phyloP scores from a whole-genome alignment of 495 filamentous ascomycete genomes.

The Xylaria longipes region DNA sequence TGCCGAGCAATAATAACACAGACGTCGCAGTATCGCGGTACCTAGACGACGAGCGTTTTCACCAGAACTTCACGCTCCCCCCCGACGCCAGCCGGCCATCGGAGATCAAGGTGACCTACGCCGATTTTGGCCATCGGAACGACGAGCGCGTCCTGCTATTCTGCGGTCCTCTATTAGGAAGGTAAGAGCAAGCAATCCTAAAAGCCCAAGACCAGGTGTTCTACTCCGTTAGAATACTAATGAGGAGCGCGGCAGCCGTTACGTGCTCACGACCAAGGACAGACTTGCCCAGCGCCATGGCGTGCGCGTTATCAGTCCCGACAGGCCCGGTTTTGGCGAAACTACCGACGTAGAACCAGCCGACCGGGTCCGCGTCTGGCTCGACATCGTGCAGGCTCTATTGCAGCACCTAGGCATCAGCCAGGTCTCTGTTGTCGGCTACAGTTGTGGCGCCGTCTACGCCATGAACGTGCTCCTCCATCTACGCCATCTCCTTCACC shows the following conservation, averaged over 20 bases:
- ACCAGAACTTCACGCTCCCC: slow-evolving; percentile 17
- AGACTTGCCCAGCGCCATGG: slow-evolving; percentile 6
- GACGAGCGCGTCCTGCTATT: slow-evolving; percentile 23
- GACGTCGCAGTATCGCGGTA: background rate
- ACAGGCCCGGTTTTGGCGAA: slow-evolving; percentile 49
- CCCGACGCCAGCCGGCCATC: background rate
- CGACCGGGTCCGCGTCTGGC: slow-evolving; percentile 48
- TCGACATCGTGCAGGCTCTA: slow-evolving; percentile 51
- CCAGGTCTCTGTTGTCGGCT: slow-evolving; percentile 49
- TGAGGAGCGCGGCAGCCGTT: slow-evolving; percentile 2
- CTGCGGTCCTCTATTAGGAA: slow-evolving; percentile 22
- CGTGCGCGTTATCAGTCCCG: slow-evolving; percentile 12
- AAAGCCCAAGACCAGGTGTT: background rate
- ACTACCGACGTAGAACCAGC: slow-evolving; percentile 50
- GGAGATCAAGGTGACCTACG: slow-evolving; percentile 20
- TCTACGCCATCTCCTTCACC: slow-evolving; percentile 48
- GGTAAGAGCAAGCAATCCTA: slow-evolving; percentile 6
- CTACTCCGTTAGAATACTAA: background rate
- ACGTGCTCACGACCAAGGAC: slow-evolving; percentile 19
- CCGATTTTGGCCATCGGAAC: slow-evolving; percentile 25
- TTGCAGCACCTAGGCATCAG: slow-evolving; percentile 47
- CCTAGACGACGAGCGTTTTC: slow-evolving; percentile 17
- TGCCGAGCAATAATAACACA: slow-evolving; percentile 3
- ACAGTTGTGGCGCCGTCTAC: slow-evolving; percentile 56
- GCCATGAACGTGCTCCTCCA: slow-evolving; percentile 50